A percentile compares a stretch with the other conserved stretches of the same genome.
phyloP scores from a whole-genome alignment of 1,284 basidiomycete genomes.

The Apiotrichum laibachii region DNA sequence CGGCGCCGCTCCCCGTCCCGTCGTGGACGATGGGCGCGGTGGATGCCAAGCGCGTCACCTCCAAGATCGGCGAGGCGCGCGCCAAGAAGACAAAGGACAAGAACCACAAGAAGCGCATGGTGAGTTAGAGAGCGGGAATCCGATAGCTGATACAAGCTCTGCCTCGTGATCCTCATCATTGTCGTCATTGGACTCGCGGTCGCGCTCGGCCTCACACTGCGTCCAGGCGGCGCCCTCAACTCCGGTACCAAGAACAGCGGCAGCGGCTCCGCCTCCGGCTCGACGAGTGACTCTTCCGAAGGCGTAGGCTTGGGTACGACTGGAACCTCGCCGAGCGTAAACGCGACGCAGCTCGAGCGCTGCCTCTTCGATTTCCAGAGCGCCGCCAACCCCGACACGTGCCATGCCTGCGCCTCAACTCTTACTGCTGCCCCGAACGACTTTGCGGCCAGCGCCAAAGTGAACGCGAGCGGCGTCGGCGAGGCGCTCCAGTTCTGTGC shows the following conservation, averaged over 20 bases:
- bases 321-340: background rate
- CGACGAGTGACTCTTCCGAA: no score
- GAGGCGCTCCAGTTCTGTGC: constrained; percentile 50
- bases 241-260: background rate
- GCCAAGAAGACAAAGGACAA: background rate
- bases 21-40: background rate
- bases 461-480: constrained; percentile 40
- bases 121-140: background rate
- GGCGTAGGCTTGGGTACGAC: background rate
- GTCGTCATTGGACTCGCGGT: background rate
- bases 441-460: constrained; percentile 20
- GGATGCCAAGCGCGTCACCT: background rate
- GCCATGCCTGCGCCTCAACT: constrained; percentile 39
- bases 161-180: background rate
- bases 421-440: constrained; percentile 41
- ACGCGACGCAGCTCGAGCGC: constrained; percentile 32
- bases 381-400: constrained; percentile 36
- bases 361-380: constrained; percentile 38
- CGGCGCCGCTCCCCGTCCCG: background rate
- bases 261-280: no score
- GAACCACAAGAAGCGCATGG: background rate
- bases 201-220: background rate
- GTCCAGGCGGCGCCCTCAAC: background rate
- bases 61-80: background rate
- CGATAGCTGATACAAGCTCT: background rate